Evolutionary conservation across 2,329 filamentous ascomycete genomes (phyloP).

Genomic region (Sclerotinia glacialis): DNA sequence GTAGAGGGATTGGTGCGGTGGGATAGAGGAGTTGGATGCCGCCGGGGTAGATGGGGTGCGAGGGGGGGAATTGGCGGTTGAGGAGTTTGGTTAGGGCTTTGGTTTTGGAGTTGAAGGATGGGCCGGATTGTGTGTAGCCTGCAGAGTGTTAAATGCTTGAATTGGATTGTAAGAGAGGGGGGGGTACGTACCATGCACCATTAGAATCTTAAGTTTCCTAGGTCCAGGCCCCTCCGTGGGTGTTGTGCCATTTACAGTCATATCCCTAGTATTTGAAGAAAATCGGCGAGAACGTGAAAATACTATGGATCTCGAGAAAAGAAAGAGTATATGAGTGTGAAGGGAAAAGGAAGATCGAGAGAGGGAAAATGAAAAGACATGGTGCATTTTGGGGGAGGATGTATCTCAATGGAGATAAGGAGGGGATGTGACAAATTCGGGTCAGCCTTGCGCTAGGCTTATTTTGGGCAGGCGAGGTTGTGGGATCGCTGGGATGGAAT

Average conservation of each 20-base stretch:
- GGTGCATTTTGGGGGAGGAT: slow-evolving; percentile 13
- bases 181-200: slow-evolving; percentile 63
- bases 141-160: background rate
- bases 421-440: slow-evolving; percentile 11
- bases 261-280: background rate
- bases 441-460: slow-evolving; percentile 13
- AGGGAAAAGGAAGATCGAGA: background rate
- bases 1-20: slow-evolving; percentile 63
- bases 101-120: slow-evolving; percentile 83
- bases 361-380: background rate
- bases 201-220: slow-evolving; percentile 61
- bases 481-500: background rate
- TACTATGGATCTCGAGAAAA: background rate
- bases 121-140: slow-evolving; percentile 89
- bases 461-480: slow-evolving; percentile 3
- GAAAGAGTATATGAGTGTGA: background rate
- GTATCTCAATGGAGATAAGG: slow-evolving; percentile 8
- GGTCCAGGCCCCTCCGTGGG: slow-evolving; percentile 8
- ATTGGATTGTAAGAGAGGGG: background rate
- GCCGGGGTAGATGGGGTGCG: slow-evolving; percentile 46
- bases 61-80: slow-evolving; percentile 48
- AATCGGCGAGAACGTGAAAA: background rate
- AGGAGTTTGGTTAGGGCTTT: slow-evolving; percentile 64
- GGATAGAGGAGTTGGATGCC: slow-evolving; percentile 61
- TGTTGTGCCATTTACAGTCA: slow-evolving; percentile 5